Conservation (phyloP, 2,329 filamentous ascomycete genomes). For the Colletotrichum tropicicola region DNA sequence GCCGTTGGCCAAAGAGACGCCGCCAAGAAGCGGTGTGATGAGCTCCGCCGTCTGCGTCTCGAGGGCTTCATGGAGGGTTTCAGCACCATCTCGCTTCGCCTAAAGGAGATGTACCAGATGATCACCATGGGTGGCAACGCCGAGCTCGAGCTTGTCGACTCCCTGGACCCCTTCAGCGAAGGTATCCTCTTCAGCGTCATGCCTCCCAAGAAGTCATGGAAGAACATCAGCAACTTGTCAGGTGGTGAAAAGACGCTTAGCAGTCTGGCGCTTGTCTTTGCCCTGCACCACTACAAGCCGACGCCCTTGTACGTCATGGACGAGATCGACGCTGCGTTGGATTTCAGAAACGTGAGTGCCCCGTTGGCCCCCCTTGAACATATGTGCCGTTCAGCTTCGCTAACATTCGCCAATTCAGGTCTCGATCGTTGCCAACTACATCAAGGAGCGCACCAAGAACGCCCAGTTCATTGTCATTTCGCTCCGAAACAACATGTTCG, state of each 20-base stretch:
- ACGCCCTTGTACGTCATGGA: conserved; percentile 99
- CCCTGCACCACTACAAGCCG: conserved; percentile 96
- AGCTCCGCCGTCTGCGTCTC: conserved; percentile 86
- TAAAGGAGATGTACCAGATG: conserved; percentile 99
- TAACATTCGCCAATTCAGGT: conserved; percentile 63
- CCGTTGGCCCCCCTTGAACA: neutral
- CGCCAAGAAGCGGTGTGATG: conserved; percentile 92
- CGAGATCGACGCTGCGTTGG: conserved; percentile 96
- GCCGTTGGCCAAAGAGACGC: conserved; percentile 82
- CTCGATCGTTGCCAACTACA: conserved; percentile 97
- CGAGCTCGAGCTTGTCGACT: conserved; percentile 96
- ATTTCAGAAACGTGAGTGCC: conserved; percentile 91
- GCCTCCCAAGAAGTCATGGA: conserved; percentile 99
- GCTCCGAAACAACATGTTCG: conserved; percentile 99
- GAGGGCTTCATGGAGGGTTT: conserved; percentile 99
- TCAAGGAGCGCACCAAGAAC: conserved; percentile 99
- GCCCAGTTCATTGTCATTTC: conserved; percentile 99
- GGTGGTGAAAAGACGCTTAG: conserved; percentile 98
- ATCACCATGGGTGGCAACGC: conserved; percentile 99
- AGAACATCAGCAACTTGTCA: conserved; percentile 95
- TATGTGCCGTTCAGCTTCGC: conserved; percentile 3
- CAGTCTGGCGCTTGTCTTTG: conserved; percentile 95
- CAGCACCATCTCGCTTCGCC: conserved; percentile 87
- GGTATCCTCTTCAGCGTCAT: conserved; percentile 98
- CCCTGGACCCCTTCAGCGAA: conserved; percentile 94